These are phyloP conservation scores for Phytophthora colocasiae DNA, from an alignment of 352 stramenopile genomes.

Conservation along the genomic window DNA sequence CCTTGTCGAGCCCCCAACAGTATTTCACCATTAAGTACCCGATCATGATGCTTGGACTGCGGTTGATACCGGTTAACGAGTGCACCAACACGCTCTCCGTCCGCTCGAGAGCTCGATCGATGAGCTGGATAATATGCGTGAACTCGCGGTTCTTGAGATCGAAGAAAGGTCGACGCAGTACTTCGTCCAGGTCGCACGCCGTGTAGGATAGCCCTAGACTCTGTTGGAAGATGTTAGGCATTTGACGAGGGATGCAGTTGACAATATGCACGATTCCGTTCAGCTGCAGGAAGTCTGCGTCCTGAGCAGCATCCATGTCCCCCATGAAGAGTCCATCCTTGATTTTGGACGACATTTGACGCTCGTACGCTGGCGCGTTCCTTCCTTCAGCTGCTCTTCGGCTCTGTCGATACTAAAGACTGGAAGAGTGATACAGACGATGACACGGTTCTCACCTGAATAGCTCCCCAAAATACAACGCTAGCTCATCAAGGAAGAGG, in stretches of 20 bases:
- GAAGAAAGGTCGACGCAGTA: conserved; percentile 74
- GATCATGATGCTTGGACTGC: conserved; percentile 86
- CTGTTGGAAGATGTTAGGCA: conserved; percentile 93
- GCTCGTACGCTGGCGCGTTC: conserved; percentile 10
- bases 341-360: conserved; percentile 92
- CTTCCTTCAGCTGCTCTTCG: conserved; percentile 8
- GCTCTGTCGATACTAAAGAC: conserved; percentile 27
- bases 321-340: conserved; percentile 95
- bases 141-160: conserved; percentile 89
- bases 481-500: conserved; percentile 7
- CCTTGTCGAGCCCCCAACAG: conserved; percentile 93
- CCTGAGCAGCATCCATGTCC: conserved; percentile 92
- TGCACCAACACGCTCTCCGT: conserved; percentile 92
- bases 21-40: conserved; percentile 94
- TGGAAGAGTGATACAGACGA: conserved; percentile 29
- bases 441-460: neutral
- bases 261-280: conserved; percentile 94
- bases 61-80: conserved; percentile 82
- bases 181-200: conserved; percentile 72
- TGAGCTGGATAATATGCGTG: conserved; percentile 78
- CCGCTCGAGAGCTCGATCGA: conserved; percentile 79
- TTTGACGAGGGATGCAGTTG: conserved; percentile 91
- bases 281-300: conserved; percentile 93
- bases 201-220: conserved; percentile 87
- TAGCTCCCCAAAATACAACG: conserved; percentile 36